These are phyloP conservation scores for Sinapis alba DNA, from an alignment of 441 rosid genomes.

Conservation along the genomic window DNA sequence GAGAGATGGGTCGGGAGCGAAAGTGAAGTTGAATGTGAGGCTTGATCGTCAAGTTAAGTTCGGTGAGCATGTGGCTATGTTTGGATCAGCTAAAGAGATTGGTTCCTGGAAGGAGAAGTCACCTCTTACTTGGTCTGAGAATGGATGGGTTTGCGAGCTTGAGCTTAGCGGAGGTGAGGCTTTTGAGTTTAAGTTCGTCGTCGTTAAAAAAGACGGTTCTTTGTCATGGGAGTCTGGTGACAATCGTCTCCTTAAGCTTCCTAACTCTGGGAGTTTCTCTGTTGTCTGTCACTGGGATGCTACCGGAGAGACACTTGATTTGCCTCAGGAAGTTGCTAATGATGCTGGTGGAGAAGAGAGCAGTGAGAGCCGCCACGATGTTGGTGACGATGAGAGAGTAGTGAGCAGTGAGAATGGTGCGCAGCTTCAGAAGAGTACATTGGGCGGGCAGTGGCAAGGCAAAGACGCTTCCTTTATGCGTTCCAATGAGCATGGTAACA, in stretches of 20 bases:
- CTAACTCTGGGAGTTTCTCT: constrained; percentile 61
- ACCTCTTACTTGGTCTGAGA: constrained; percentile 74
- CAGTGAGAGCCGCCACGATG: constrained; percentile 7
- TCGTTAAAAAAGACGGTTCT: constrained; percentile 52
- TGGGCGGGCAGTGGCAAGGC: constrained; percentile 96
- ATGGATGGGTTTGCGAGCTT: constrained; percentile 82
- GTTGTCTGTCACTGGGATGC: constrained; percentile 75
- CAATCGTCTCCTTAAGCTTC: constrained; percentile 69
- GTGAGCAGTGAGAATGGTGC: constrained; percentile 32
- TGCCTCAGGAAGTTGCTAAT: constrained; percentile 30
- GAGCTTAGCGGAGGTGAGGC: constrained; percentile 59
- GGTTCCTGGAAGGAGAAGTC: constrained; percentile 92
- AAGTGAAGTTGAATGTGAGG: constrained; percentile 56
- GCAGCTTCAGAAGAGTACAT: constrained; percentile 58
- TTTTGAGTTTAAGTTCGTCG: constrained; percentile 77
- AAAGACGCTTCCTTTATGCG: constrained; percentile 71
- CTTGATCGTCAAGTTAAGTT: constrained; percentile 81
- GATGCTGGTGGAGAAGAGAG: constrained; percentile 34
- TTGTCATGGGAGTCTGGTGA: constrained; percentile 80
- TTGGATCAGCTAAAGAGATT: constrained; percentile 80
- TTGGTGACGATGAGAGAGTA: constrained; percentile 27
- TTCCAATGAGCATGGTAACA: constrained; percentile 72
- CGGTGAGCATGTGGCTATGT: constrained; percentile 75
- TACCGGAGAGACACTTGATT: constrained; percentile 58
- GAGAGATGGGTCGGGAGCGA: constrained; percentile 43